Conservation (phyloP, 2,329 filamentous ascomycete genomes). For the Nothopassalora personata region DNA sequence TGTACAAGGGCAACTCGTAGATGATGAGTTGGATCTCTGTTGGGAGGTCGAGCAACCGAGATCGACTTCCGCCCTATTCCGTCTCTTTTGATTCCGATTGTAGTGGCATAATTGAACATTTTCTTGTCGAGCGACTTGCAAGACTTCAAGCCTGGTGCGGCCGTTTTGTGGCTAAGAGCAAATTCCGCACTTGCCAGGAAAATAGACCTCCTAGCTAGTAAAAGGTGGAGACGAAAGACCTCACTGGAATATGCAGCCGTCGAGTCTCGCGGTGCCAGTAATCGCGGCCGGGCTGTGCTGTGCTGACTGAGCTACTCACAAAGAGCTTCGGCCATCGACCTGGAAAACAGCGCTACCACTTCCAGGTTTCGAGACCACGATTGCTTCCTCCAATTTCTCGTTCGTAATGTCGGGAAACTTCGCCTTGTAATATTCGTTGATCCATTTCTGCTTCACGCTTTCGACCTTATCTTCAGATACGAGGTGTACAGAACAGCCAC, state of each 20-base stretch:
- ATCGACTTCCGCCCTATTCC: too few relatives aligned
- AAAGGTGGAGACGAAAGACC: too few relatives aligned
- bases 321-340: conserved; percentile 20
- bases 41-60: neutral
- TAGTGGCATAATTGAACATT: too few relatives aligned
- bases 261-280: too few relatives aligned
- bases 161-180: too few relatives aligned
- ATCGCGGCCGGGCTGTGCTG: too few relatives aligned
- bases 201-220: too few relatives aligned
- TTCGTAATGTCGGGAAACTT: conserved; percentile 61
- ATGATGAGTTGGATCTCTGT: neutral
- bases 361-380: conserved; percentile 84
- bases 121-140: too few relatives aligned
- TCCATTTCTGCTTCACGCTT: conserved; percentile 69
- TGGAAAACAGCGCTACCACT: conserved; percentile 52
- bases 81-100: too few relatives aligned
- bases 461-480: conserved; percentile 78
- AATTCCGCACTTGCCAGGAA: too few relatives aligned
- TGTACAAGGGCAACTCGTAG: neutral
- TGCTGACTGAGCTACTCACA: conserved; percentile 4
- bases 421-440: conserved; percentile 75
- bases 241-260: too few relatives aligned
- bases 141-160: too few relatives aligned
- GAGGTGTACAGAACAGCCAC: conserved; percentile 90
- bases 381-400: conserved; percentile 70